Evolutionary conservation across 2,329 filamentous ascomycete species (phyloP), one percentile per base, ranked within the genome.

Genomic region (Trichophaea hybrida): DNA sequence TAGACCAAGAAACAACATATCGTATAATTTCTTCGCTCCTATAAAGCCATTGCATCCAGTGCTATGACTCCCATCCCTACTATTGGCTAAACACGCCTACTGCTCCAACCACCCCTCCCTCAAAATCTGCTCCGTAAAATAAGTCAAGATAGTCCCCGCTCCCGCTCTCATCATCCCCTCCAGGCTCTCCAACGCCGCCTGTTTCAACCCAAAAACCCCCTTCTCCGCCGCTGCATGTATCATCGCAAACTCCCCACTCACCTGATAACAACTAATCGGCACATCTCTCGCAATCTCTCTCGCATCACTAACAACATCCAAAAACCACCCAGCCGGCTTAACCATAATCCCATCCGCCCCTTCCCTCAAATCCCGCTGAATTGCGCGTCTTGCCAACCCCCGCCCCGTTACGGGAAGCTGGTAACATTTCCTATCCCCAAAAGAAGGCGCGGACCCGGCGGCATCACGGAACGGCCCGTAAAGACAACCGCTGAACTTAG

Each of bases 271-370:
- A 1, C 93, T 91, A 38, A 98, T 80, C 1, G 93, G 93, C 72
- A 97, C 78, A 72, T 97, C 89, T 71, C 84, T 85, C 61, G 88
- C 91, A 57, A 97, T 80, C 57, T 96, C 89, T 76, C 95, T 97
- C 57, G 93, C 93, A 70, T 98, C 93, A 67, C 87, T 88, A 72
- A 98, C 97, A 69, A 98, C 95, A 73, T 98, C 93, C 50, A 98
- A 79, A 72, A 95, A 98, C 73, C 91, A 88, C 68, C 86, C 86
- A 7, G 93, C 93, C 1, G 93, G 93, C 78, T 98, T 98, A 63
- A 98, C 93, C 91, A 98, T 96, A 74, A 98, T 95, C 67, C 96
- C 88, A 70, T 98, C 93, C 17, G 93, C 93, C 32, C 93, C 93
- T 74, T 98, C 93, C 65, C 79, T 80, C 67, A 98, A 91, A 71